Evolutionary conservation across 139 green algal species (phyloP).

Genomic region (Coelastrella sp.): DNA sequence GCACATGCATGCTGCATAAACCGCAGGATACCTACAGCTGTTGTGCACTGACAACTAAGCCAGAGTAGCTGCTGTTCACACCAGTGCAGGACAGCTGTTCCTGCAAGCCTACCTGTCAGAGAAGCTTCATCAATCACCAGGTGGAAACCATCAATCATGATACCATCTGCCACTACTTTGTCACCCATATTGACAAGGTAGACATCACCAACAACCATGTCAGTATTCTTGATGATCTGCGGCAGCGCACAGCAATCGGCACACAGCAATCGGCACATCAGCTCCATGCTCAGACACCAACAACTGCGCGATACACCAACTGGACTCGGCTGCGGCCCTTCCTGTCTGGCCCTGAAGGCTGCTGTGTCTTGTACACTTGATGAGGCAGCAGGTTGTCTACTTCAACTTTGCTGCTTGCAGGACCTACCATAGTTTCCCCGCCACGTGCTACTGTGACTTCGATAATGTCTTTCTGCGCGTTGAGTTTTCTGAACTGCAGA

Average conservation of each 20-base stretch:
- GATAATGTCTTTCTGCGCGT: constrained; percentile 90
- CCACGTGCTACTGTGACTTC: constrained; percentile 85
- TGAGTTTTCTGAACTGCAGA: constrained; percentile 95
- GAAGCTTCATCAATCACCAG: constrained; percentile 93
- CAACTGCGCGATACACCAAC: no score
- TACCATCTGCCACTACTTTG: constrained; percentile 83
- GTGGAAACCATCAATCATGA: constrained; percentile 78
- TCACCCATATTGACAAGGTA: constrained; percentile 86
- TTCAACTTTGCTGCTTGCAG: neutral
- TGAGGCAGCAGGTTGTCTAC: no score
- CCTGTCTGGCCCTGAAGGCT: no score
- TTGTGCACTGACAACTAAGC: neutral
- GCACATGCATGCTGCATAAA: no score
- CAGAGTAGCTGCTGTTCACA: neutral
- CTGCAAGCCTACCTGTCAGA: constrained; percentile 56
- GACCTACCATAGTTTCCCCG: constrained; percentile 57
- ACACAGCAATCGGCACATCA: neutral
- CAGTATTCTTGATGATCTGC: constrained; percentile 63
- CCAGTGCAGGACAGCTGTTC: neutral
- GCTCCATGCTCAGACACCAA: neutral
- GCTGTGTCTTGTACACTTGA: no score
- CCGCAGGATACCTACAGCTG: neutral
- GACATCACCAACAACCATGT: constrained; percentile 95
- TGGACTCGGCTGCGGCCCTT: no score
- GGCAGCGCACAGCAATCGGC: neutral